Conservation (phyloP, 2,329 filamentous ascomycete genomes). For the Colletotrichum ledebouriae region DNA sequence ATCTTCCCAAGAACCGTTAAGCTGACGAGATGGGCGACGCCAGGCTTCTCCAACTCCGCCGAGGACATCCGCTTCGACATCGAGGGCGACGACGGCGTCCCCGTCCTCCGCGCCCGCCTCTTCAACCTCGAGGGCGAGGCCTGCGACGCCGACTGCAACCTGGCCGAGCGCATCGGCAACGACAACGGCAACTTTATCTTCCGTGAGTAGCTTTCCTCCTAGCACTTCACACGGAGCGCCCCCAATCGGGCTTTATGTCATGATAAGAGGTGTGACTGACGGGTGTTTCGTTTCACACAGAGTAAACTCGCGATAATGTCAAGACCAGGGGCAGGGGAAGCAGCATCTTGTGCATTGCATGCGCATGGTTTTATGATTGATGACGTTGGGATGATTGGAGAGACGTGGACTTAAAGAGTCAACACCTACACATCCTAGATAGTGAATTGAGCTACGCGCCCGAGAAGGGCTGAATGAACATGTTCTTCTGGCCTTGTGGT, state of each 20-base stretch:
- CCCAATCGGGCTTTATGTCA: too few relatives aligned
- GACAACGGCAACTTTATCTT: constrained; percentile 61
- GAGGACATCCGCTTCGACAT: constrained; percentile 61
- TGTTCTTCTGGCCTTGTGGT: too few relatives aligned
- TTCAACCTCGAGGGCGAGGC: constrained; percentile 57
- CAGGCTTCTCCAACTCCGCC: constrained; percentile 61
- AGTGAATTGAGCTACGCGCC: constrained; percentile 32
- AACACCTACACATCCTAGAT: constrained; percentile 28
- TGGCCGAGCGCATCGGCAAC: constrained; percentile 68
- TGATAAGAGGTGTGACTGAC: neutral
- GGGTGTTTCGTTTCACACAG: neutral
- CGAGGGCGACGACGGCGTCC: constrained; percentile 64
- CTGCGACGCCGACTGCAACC: constrained; percentile 63
- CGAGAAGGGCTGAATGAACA: constrained; percentile 12
- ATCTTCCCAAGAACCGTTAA: neutral
- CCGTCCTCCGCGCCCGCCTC: constrained; percentile 66
- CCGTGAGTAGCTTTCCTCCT: constrained; percentile 7
- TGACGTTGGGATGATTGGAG: constrained; percentile 13
- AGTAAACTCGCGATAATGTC: constrained; percentile 5
- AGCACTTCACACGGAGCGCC: too few relatives aligned
- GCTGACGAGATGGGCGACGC: too few relatives aligned
- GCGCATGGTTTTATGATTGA: constrained; percentile 24
- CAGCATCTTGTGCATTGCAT: neutral
- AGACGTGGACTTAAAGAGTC: constrained; percentile 4
- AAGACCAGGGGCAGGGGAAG: constrained; percentile 3